These are phyloP conservation scores for Stramenopiles sp. DNA, from an alignment of 352 stramenopile genomes.

Conservation along the genomic window DNA sequence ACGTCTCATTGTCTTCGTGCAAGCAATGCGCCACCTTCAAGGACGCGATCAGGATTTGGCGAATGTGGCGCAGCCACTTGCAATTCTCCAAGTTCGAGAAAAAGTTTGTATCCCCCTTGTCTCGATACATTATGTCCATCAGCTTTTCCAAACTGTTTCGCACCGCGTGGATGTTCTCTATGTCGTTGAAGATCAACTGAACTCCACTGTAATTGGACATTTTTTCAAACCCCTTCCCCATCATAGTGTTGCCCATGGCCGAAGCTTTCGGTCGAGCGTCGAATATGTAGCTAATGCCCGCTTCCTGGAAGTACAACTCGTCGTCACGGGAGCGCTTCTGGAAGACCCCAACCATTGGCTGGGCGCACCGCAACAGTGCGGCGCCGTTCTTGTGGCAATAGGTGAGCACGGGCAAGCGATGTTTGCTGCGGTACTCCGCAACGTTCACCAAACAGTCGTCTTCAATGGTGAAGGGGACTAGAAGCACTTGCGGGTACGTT, in stretches of 20 bases:
- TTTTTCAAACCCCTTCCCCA: not conserved
- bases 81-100: not conserved
- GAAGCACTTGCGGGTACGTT: constrained; percentile 76
- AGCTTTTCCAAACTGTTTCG: constrained; percentile 48
- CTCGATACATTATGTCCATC: constrained; percentile 56
- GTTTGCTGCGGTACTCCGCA: constrained; percentile 51
- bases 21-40: constrained; percentile 74
- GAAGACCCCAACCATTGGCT: constrained; percentile 82
- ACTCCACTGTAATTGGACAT: constrained; percentile 4
- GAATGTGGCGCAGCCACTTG: constrained; percentile 51
- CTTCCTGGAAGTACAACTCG: constrained; percentile 35
- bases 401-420: constrained; percentile 50
- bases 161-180: constrained; percentile 62
- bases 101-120: constrained; percentile 48
- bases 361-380: constrained; percentile 69
- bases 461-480: constrained; percentile 64
- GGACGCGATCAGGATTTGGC: constrained; percentile 66
- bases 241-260: not conserved
- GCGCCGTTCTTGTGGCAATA: constrained; percentile 67
- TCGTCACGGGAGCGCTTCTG: constrained; percentile 70
- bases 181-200: constrained; percentile 55
- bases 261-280: not conserved
- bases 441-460: constrained; percentile 49
- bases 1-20: constrained; percentile 68
- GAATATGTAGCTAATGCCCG: not conserved